Base-by-base conservation (phyloP, 164 flowering plant genomes). In the Vitis amurensis region DNA sequence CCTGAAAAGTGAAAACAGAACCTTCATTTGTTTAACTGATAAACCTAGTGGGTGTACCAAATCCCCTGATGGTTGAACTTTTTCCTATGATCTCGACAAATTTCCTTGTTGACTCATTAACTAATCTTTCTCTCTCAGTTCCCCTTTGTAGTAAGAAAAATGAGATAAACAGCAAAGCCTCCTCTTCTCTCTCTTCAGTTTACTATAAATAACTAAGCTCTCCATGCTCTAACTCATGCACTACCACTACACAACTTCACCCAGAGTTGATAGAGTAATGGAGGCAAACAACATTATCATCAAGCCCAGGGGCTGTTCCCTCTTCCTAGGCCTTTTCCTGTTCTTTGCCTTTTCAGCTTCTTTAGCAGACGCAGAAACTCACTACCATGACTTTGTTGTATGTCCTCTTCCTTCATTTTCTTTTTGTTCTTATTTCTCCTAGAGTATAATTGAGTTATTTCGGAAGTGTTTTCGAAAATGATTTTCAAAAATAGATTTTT, bases 351-450 rank as follows among this genome's bases (percentile, higher is more conserved):
- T 67, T 11, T 52, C 73, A 6, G 62, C 79, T 60, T 69, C 75
- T 11, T 72, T 73, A 8, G 64, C 78, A 14, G 48, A 17, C 61
- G 80, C 86, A 47, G 82, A 82, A 78, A 75, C 62, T 66, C 85
- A 83, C 64, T 68, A 72, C 84, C 80, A 83, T 73, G 74, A 76
- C 4, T 87, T 87, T 72, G 71, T 74, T 50, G 90, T 87, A 87
- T 6, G 89, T 68, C 16, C 47, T 70, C 47, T 9, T 17, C 19
- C 47, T 9, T 17, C 19, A 11, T 65, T 13, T 55, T 71, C 15
- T 52, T 9, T 17, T 52, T 15, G 13, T 49, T 49, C 23, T 50
- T n/a, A 47, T 49, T 58, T 4, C 10, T 56, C 44, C 7, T 37
- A 3, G 44, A 37, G 7, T 37, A 37, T 37, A 37, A 37, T 37